These are phyloP conservation scores for Phaeosphaeriaceae sp. DNA, from an alignment of 2,329 filamentous ascomycete species.

Conservation along the genomic window DNA sequence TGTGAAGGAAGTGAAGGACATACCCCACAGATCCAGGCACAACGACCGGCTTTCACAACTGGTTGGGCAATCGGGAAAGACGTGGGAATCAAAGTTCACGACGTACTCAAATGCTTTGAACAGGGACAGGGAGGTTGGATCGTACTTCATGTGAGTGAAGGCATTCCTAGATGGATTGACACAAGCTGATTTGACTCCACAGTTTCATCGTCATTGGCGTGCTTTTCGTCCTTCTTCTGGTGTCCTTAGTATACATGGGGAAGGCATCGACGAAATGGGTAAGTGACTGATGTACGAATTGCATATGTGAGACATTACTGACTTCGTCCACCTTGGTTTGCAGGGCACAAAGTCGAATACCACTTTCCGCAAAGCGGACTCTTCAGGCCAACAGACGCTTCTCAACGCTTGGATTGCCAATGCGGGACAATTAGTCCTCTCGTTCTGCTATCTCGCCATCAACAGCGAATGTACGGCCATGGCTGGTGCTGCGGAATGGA, in stretches of 20 bases:
- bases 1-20: neutral
- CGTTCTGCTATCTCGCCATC: constrained; percentile 53
- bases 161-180: neutral
- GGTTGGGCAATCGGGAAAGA: neutral
- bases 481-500: constrained; percentile 57
- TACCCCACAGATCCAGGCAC: neutral
- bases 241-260: neutral
- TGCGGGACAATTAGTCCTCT: constrained; percentile 56
- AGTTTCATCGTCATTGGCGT: constrained; percentile 6
- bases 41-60: constrained; percentile 3
- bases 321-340: too few species aligned
- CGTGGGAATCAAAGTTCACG: neutral
- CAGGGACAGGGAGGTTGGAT: constrained; percentile 5
- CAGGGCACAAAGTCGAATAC: constrained; percentile 15
- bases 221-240: neutral
- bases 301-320: too few species aligned
- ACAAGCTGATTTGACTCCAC: neutral
- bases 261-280: constrained; percentile 10
- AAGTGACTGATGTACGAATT: too few species aligned
- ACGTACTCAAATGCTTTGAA: constrained; percentile 5
- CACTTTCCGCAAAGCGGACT: constrained; percentile 2
- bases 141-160: constrained; percentile 4
- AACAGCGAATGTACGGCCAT: constrained; percentile 57
- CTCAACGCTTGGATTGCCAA: constrained; percentile 53
- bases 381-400: neutral